These are phyloP conservation scores for Parietaria judaica DNA, from an alignment of 306 rosid species.

Conservation along the genomic window DNA sequence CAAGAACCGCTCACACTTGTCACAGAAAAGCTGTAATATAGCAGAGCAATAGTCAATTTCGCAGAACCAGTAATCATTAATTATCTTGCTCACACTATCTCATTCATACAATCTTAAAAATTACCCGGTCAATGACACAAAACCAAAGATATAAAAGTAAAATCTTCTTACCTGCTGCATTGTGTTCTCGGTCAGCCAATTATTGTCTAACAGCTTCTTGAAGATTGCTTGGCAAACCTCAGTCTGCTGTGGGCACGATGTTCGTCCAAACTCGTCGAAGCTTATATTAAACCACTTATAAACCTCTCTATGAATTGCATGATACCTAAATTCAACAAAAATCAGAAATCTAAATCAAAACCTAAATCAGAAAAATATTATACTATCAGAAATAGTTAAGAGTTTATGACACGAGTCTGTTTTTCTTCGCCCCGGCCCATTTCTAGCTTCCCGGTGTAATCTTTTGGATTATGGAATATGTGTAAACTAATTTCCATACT, in stretches of 20 bases:
- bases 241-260: constrained; percentile 76
- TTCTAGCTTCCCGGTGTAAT: no score
- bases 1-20: constrained; percentile 69
- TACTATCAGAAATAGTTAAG: no score
- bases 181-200: constrained; percentile 77
- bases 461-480: no score
- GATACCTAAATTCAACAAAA: constrained; percentile 39
- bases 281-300: constrained; percentile 81
- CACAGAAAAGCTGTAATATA: constrained; percentile 73
- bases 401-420: no score
- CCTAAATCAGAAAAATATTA: not conserved
- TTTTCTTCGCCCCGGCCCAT: no score
- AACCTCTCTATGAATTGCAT: constrained; percentile 76
- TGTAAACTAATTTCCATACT: no score
- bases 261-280: constrained; percentile 91
- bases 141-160: not conserved
- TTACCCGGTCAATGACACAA: not conserved
- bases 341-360: not conserved
- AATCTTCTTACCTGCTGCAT: constrained; percentile 66
- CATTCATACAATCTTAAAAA: not conserved
- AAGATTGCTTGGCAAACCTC: constrained; percentile 88
- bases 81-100: not conserved
- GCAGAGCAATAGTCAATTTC: constrained; percentile 16
- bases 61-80: not conserved
- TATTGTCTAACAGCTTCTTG: constrained; percentile 49